Evolutionary conservation across 768 basidiomycete species (phyloP).

Genomic region (Xerocomellus amylosporus): DNA sequence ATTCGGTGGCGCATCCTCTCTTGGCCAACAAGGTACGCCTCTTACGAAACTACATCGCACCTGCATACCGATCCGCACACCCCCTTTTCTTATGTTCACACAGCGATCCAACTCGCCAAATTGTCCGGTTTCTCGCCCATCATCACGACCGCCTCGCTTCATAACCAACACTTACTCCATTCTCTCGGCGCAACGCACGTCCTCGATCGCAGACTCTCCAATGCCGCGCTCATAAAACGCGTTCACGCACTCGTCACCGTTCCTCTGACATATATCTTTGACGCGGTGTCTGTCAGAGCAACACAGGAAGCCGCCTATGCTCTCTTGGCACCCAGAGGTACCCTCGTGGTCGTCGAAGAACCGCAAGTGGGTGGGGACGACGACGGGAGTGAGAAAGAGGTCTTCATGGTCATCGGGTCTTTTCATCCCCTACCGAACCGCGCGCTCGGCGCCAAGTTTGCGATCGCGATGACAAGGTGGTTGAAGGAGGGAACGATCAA

Average conservation of each 20-base stretch:
- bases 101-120: conserved; percentile 33
- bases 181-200: conserved; percentile 38
- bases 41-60: too few relatives aligned
- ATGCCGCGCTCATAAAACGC: neutral
- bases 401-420: neutral
- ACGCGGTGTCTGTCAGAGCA: conserved; percentile 29
- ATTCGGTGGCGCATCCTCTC: conserved; percentile 35
- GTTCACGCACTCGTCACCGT: neutral
- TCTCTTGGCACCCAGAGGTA: conserved; percentile 31
- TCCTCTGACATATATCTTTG: conserved; percentile 17
- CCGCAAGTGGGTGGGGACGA: neutral
- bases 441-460: conserved; percentile 10
- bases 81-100: too few relatives aligned
- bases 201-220: conserved; percentile 29
- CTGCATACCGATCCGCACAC: too few relatives aligned
- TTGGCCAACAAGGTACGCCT: conserved; percentile 36
- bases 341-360: conserved; percentile 11
- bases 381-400: neutral
- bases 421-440: conserved; percentile 2
- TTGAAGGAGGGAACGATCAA: conserved; percentile 15
- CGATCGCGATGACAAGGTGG: conserved; percentile 10
- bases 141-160: conserved; percentile 38
- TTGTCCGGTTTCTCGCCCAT: conserved; percentile 36
- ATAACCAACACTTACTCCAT: conserved; percentile 30
- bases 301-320: conserved; percentile 34